These are phyloP conservation scores for Xerocomus spinulosus DNA, from an alignment of 768 basidiomycete species.

Conservation along the genomic window DNA sequence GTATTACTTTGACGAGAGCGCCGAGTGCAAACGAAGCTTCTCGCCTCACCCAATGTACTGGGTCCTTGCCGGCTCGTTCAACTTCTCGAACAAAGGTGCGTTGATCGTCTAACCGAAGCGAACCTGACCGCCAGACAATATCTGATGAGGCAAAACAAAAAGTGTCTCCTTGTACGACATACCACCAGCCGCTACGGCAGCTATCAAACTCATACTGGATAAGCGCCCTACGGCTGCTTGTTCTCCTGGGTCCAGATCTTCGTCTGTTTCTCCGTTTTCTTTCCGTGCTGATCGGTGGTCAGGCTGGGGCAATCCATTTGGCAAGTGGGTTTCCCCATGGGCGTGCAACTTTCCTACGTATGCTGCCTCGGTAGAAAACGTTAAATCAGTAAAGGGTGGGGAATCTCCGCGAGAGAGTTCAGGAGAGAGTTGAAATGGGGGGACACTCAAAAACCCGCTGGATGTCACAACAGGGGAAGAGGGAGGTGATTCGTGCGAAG, in stretches of 20 bases:
- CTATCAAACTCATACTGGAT: slow-evolving; percentile 91
- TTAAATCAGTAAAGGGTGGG: slow-evolving; percentile 8
- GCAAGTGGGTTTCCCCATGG: slow-evolving; percentile 6
- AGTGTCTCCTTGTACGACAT: slow-evolving; percentile 24
- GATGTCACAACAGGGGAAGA: slow-evolving; percentile 22
- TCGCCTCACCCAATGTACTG: slow-evolving; percentile 72
- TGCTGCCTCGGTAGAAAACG: slow-evolving; percentile 16
- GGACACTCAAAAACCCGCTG: slow-evolving; percentile 8
- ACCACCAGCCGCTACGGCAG: slow-evolving; percentile 80
- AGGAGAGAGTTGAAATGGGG: slow-evolving; percentile 15
- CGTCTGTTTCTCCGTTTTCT: slow-evolving; percentile 30
- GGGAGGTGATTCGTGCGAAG: slow-evolving; percentile 28
- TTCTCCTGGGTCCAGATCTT: slow-evolving; percentile 44
- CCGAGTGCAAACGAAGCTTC: slow-evolving; percentile 89
- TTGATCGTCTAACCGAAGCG: slow-evolving; percentile 51
- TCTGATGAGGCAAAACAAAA: slow-evolving; percentile 4
- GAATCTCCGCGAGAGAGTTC: slow-evolving; percentile 14
- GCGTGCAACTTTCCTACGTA: slow-evolving; percentile 6
- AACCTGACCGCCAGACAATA: slow-evolving; percentile 36
- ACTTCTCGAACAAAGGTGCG: slow-evolving; percentile 70
- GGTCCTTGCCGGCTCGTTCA: slow-evolving; percentile 58
- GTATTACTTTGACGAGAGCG: slow-evolving; percentile 81
- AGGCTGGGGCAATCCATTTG: slow-evolving; percentile 12
- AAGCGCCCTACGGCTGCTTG: slow-evolving; percentile 83
- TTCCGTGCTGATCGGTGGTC: slow-evolving; percentile 16